Base-by-base conservation (phyloP, 2,329 filamentous ascomycete genomes). In the Arthrobotrys musiformis region DNA sequence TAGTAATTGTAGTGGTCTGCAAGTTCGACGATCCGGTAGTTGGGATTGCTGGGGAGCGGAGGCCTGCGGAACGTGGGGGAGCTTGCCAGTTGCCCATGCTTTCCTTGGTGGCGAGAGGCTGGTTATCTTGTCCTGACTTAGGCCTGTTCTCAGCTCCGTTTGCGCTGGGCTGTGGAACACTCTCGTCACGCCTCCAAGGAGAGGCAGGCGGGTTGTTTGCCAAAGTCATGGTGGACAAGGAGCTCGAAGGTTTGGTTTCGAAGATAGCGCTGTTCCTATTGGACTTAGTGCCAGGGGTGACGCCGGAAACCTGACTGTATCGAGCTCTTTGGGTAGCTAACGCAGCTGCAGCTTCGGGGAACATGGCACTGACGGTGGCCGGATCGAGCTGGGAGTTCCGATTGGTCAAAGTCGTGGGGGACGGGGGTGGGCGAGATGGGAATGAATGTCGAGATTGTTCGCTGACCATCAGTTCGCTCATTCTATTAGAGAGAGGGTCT, bases 261-360 rank as follows among this genome's bases (percentile, higher is more conserved):
- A 93, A 89, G 19, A 90, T 89, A 78, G 90, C 87, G 83, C 94
- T 98, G 85, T 97, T 98, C 75, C 95, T 90, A 86, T 97, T 97
- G 22, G 95, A 97, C 62, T 80, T 81, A 8, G 79, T 79, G 5
- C 79, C 80, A 2, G 94, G 93, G 22, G 91, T 90, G 79, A 94
- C 93, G 75, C 94, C 95, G 2, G 94, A 97, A 83, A 97, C 92
- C 83, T 97, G 94, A 17, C 94, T 96, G 82, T 96, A 98, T 83
- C 97, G 96, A 73, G 94, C 94, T 86, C 97, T 97, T 84, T 99
- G 94, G 78, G 95, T 97, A 26, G 94, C 94, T 83, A 99, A 98
- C n/a, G 95, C 95, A 46, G 94, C 94, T 13, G 95, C 95, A 50
- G 95, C 95, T 85, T 99, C 95, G 5, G 95, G 95, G 84, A 99